phyloP scores from a whole-genome alignment of 176 grass and related monocot species.

The Hordeum marinum region DNA sequence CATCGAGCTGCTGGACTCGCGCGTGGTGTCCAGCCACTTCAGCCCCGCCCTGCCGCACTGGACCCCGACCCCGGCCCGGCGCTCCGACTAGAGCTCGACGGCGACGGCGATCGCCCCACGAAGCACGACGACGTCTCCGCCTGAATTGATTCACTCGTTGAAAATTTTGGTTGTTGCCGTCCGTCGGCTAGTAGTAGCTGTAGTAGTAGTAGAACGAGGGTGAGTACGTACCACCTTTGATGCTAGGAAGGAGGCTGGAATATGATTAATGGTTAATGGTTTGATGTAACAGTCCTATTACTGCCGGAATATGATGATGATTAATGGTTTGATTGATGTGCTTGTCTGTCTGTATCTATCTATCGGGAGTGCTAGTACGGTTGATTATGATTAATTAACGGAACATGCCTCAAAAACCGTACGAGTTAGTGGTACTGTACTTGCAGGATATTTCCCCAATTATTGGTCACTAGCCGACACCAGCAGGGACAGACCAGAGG shows the following conservation, averaged over 20 bases:
- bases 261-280: constrained; percentile 3
- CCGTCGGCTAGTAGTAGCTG: background rate
- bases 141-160: constrained; percentile 6
- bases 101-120: background rate
- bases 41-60: constrained; percentile 78
- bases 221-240: background rate
- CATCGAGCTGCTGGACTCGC: constrained; percentile 86
- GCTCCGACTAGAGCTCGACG: constrained; percentile 13
- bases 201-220: constrained; percentile 19
- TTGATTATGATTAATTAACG: no score
- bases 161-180: constrained; percentile 24
- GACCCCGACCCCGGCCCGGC: constrained; percentile 48
- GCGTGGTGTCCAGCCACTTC: constrained; percentile 79
- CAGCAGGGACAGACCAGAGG: background rate
- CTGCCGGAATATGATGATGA: background rate
- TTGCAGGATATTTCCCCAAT: background rate
- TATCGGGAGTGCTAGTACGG: background rate
- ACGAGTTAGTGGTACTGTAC: background rate
- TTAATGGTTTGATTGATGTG: background rate
- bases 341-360: constrained; percentile 4
- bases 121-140: constrained; percentile 2
- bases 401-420: constrained; percentile 6
- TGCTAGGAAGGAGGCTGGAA: constrained; percentile 22
- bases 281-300: constrained; percentile 18
- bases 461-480: background rate